Evolutionary conservation across 352 stramenopile species (phyloP), one percentile per base, ranked within the genome.

Genomic region (Phytopythium delawarense): DNA sequence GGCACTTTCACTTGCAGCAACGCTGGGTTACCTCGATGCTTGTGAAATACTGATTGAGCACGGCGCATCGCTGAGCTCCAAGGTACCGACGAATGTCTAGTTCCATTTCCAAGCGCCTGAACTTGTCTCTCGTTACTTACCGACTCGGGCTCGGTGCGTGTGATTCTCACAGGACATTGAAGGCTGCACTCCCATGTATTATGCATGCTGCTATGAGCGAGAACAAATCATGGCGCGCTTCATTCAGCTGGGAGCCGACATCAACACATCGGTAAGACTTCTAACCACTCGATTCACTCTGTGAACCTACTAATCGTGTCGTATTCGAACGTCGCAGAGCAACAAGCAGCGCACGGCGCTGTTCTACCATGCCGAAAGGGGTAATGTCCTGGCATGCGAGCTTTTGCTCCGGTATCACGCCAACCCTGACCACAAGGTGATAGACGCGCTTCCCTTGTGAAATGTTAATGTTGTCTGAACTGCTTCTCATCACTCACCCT

Each of bases 301-400:
- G 16, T 65, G 45, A 9, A 7, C 1, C 2, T 57, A 46, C 21
- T 57, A 21, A n/a, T n/a, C 39, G 15, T 45, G 4, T n/a, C 13
- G 15, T 57, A 42, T 32, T 34, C 46, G 39, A 54, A 46, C 7
- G 46, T 60, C 28, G 0, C 50, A 81, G 76, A 76, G 80, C 56
- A 78, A 78, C 42, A 65, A 69, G 58, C 66, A 76, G 28, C 66
- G 70, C 37, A 83, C 76, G 16, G 64, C 76, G 18, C 61, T 83
- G 9, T 78, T 83, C 59, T 74, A 78, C 18, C 71, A 80, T 59
- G 76, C 72, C 13, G 76, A 83, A 44, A 59, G 71, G 55, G 76
- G 76, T 37, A 81, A 79, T 45, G 46, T 81, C 8, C 57, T 72
- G 23, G 74, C 74, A 0, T 86, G 76, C 18, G 62, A 72, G 54